Evolutionary conservation across 2,329 filamentous ascomycete species (phyloP).

Genomic region (Beauveria pseudobassiana): DNA sequence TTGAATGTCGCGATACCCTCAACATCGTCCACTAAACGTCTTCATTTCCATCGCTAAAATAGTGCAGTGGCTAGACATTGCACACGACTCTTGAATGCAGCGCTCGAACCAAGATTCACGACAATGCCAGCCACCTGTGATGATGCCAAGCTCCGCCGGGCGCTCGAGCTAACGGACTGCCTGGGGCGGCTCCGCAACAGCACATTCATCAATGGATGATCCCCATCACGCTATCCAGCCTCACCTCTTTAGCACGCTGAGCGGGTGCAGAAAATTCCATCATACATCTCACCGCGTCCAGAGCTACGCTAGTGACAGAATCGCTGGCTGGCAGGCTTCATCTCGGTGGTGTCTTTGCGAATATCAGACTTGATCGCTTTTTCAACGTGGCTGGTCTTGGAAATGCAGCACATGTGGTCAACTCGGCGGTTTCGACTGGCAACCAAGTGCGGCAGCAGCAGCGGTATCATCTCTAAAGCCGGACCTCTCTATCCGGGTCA

Average conservation of each 20-base stretch:
- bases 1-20: not conserved
- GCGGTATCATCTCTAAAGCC: not conserved
- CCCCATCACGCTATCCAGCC: not conserved
- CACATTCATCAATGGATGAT: not conserved
- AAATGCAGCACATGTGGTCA: slow-evolving; percentile 8
- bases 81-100: too few relatives aligned
- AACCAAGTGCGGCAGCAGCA: not conserved
- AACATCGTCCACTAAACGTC: not conserved
- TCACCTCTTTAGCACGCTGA: not conserved
- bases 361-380: not conserved
- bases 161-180: not conserved
- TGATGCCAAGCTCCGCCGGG: slow-evolving; percentile 1
- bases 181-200: slow-evolving; percentile 1
- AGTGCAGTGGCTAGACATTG: too few relatives aligned
- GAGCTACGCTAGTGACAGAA: not conserved
- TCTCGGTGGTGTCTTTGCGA: not conserved
- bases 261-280: not conserved
- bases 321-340: not conserved
- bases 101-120: not conserved
- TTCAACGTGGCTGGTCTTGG: not conserved
- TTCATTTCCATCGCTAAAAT: not conserved
- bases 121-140: not conserved
- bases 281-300: too few relatives aligned
- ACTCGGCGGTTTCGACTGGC: not conserved
- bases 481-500: not conserved